Percentiles rank a stretch among this genome's conserved stretches.
Conservation (phyloP, 768 basidiomycete species). For the Boletus speciosus region DNA sequence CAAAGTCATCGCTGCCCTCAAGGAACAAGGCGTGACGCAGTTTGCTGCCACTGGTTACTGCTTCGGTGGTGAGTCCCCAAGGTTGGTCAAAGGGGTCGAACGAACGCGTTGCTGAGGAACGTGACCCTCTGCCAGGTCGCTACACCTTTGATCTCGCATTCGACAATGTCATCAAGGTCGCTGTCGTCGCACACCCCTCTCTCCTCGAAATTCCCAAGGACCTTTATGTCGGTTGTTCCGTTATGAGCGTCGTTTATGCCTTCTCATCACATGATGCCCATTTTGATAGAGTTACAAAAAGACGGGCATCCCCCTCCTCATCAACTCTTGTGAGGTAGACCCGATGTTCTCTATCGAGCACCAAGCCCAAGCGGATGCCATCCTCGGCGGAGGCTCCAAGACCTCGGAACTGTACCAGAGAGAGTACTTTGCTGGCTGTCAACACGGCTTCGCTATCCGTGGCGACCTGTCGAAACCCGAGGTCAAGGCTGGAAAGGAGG, state of each 20-base stretch:
- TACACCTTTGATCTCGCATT: constrained; percentile 46
- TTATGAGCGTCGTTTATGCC: not conserved
- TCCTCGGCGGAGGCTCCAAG: constrained; percentile 45
- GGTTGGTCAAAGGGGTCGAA: not conserved
- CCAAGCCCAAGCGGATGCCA: constrained; percentile 44
- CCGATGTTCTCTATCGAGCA: constrained; percentile 45
- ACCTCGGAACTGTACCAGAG: constrained; percentile 39
- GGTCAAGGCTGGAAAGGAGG: constrained; percentile 62
- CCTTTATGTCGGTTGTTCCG: constrained; percentile 45
- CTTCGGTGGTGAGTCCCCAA: constrained; percentile 48
- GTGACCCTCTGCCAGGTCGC: constrained; percentile 27
- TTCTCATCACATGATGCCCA: not conserved
- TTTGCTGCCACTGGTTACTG: constrained; percentile 70
- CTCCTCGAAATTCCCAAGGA: constrained; percentile 40
- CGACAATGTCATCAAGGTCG: constrained; percentile 37
- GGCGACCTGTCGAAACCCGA: constrained; percentile 46
- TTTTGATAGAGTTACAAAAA: constrained; percentile 44
- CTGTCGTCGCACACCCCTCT: constrained; percentile 47
- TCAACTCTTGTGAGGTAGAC: constrained; percentile 63
- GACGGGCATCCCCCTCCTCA: constrained; percentile 56
- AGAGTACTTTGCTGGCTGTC: constrained; percentile 34
- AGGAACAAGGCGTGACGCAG: constrained; percentile 51
- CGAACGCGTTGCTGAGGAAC: not conserved
- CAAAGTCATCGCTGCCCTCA: constrained; percentile 55
- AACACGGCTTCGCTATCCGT: constrained; percentile 56